Base-by-base conservation (phyloP, 78 protist genomes). In the Pigoraptor vietnamica region DNA sequence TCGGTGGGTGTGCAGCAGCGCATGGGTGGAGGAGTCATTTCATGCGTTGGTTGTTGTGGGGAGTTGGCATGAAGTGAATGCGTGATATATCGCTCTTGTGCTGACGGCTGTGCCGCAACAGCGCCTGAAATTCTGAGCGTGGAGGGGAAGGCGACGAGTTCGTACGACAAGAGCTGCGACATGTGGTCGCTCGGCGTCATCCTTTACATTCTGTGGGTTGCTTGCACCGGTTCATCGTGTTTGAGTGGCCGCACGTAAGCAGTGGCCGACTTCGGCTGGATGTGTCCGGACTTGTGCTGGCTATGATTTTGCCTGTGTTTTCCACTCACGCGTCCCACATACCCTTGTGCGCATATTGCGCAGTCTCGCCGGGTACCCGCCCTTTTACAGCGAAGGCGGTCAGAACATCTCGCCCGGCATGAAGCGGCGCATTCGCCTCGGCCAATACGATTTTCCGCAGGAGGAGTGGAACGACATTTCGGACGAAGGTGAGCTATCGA, bases 111-210 rank as follows among this genome's bases (percentile, higher is more conserved):
- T n/a, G n/a, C n/a, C n/a, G n/a, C n/a, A n/a, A 36, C 81, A 89
- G 90, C 90, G 36, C 90, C 90, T 37, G 90, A 90, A 35, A 48
- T 90, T 38, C 40, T 90, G 36, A 38, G 39, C 21, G 90, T 86
- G 36, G 93, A 92, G 40, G 86, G 37, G n/a, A 0, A 56, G 81
- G 37, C 34, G 36, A 35, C 24, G 37, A 24, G 37, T 24, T 29
- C 91, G 34, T 92, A 92, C 87, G 93, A 92, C 87, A 87, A 92
- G 39, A 25, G 86, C n/a, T 92, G 93, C 86, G 93, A 92, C 55
- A 55, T 92, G 48, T 92, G 93, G 93, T 92, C 93, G 0, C 90
- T 92, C 40, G 93, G 93, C 67, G 93, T 92, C 48, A 92, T 92
- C 25, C 33, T 86, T 29, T 92, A 92, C 91, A 92, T 92, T 34